A percentile compares a stretch with the other conserved stretches of the same genome.
Evolutionary conservation across 2,329 filamentous ascomycete genomes (phyloP).

Genomic region (Clarireedia hainanense): DNA sequence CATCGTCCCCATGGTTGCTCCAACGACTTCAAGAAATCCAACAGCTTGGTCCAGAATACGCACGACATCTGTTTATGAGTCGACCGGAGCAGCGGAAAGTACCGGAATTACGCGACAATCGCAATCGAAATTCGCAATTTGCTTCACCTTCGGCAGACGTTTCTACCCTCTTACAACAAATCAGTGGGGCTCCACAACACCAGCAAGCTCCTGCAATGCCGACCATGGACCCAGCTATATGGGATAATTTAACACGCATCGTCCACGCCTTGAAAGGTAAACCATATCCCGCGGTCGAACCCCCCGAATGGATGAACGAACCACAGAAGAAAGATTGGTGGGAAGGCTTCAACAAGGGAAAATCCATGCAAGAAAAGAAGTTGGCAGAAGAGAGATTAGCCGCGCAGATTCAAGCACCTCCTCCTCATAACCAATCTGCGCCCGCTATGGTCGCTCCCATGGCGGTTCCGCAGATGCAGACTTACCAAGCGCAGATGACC

Average conservation of each 20-base stretch:
- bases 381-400: conserved; percentile 27
- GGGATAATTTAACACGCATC: conserved; percentile 18
- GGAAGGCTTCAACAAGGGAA: conserved; percentile 37
- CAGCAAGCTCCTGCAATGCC: not conserved
- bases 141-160: conserved; percentile 9
- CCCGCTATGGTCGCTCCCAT: conserved; percentile 21
- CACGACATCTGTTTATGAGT: conserved; percentile 14
- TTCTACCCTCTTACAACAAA: conserved; percentile 15
- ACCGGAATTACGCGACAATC: conserved; percentile 11
- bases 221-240: conserved; percentile 15
- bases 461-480: conserved; percentile 11
- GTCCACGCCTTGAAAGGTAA: conserved; percentile 36
- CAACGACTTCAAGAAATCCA: conserved; percentile 26
- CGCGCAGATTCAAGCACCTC: conserved; percentile 18
- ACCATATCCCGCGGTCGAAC: conserved; percentile 42
- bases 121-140: conserved; percentile 2
- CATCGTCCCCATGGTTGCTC: conserved; percentile 23
- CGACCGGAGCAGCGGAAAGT: conserved; percentile 14
- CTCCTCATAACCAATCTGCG: conserved; percentile 9
- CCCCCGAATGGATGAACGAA: conserved; percentile 45
- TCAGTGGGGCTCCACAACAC: conserved; percentile 7
- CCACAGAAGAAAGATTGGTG: conserved; percentile 45
- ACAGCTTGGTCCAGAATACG: conserved; percentile 24
- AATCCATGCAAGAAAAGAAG: conserved; percentile 33
- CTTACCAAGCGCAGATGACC: conserved; percentile 13